Evolutionary conservation across 495 filamentous ascomycete genomes (phyloP).

Genomic region (Cercophora sp.): DNA sequence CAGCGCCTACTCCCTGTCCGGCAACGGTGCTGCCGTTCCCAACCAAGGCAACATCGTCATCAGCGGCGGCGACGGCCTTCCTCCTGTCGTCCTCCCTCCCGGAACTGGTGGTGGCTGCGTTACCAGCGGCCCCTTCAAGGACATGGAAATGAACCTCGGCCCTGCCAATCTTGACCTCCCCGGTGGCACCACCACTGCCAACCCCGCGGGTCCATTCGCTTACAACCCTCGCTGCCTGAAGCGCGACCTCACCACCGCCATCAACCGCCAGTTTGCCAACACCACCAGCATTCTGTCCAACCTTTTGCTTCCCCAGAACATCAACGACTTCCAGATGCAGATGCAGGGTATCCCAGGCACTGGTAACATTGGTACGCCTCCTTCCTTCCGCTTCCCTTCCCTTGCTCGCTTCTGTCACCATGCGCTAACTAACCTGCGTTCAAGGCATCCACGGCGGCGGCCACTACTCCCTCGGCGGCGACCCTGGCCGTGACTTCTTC

Average conservation of each 20-base stretch:
- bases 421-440: background rate
- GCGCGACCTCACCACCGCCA: constrained; percentile 43
- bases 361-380: constrained; percentile 40
- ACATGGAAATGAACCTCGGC: constrained; percentile 50
- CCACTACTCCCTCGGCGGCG: constrained; percentile 59
- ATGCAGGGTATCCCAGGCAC: constrained; percentile 48
- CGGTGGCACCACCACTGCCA: constrained; percentile 6
- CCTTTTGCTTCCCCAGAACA: constrained; percentile 29
- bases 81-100: constrained; percentile 55
- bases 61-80: background rate
- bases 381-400: too few species aligned
- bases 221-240: constrained; percentile 61
- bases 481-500: constrained; percentile 55
- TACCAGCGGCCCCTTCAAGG: constrained; percentile 53
- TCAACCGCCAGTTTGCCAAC: constrained; percentile 15
- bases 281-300: constrained; percentile 7
- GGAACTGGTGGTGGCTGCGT: constrained; percentile 63
- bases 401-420: too few species aligned
- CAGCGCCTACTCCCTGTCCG: constrained; percentile 23
- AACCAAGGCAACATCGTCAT: constrained; percentile 8
- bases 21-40: constrained; percentile 23
- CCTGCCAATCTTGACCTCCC: constrained; percentile 33
- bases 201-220: constrained; percentile 20
- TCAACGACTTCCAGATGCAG: constrained; percentile 49
- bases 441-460: constrained; percentile 54